Evolutionary conservation across 164 flowering plant genomes (phyloP).

Genomic region (Chimonanthus praecox): DNA sequence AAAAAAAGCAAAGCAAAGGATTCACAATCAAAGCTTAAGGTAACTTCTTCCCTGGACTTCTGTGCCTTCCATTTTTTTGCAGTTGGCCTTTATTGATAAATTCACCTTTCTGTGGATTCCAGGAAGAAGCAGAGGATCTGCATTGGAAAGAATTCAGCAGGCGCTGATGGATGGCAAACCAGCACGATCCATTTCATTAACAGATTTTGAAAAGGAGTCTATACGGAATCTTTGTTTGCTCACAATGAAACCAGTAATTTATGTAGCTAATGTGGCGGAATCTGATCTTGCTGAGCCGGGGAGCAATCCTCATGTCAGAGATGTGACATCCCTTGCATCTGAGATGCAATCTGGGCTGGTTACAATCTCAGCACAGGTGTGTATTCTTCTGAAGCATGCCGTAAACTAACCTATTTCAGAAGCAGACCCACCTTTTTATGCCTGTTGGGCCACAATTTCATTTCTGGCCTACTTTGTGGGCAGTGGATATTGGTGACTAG

Average conservation of each 20-base stretch:
- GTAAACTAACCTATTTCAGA: background rate
- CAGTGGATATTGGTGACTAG: background rate
- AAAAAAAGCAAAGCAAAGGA: constrained; percentile 80
- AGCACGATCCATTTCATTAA: constrained; percentile 76
- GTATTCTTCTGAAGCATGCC: background rate
- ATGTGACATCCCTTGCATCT: constrained; percentile 64
- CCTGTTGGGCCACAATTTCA: background rate
- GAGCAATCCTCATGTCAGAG: constrained; percentile 57
- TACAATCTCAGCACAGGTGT: constrained; percentile 88
- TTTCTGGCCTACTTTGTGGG: background rate
- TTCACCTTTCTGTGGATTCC: constrained; percentile 13
- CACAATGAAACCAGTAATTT: constrained; percentile 90
- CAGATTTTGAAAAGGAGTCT: constrained; percentile 77
- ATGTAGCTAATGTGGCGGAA: constrained; percentile 95
- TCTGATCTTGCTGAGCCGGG: constrained; percentile 74
- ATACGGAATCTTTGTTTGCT: constrained; percentile 87
- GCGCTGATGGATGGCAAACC: constrained; percentile 94
- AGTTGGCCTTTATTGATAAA: constrained; percentile 1
- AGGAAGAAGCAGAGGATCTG: constrained; percentile 96
- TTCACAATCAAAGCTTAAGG: constrained; percentile 81
- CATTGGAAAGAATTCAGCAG: constrained; percentile 67
- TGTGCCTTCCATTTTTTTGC: background rate
- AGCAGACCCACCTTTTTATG: background rate
- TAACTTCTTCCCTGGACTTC: constrained; percentile 11
- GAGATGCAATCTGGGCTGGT: constrained; percentile 77